Evolutionary conservation across 495 filamentous ascomycete species (phyloP).

Genomic region (Penicillium goetzii): DNA sequence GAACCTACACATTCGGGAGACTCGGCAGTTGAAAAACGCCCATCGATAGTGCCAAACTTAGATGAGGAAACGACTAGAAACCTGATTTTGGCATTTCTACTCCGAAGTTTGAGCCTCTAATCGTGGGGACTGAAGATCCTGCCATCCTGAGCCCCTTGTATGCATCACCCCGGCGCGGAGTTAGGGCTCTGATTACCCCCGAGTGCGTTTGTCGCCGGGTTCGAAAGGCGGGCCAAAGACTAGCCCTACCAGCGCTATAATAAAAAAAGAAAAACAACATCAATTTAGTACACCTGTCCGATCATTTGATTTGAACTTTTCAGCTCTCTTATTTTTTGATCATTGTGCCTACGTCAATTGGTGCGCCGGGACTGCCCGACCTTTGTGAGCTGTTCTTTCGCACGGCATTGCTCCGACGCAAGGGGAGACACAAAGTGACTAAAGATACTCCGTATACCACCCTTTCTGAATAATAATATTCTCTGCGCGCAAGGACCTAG

Average conservation of each 20-base stretch:
- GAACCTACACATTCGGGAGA: not conserved
- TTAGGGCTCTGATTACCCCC: not conserved
- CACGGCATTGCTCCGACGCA: constrained; percentile 34
- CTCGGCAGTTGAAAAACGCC: not conserved
- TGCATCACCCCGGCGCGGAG: not conserved
- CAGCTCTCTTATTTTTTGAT: not conserved
- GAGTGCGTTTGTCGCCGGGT: not conserved
- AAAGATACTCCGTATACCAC: constrained; percentile 19
- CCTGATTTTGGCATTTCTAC: not conserved
- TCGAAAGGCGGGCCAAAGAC: not conserved
- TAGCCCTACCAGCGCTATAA: no score
- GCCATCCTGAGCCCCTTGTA: not conserved
- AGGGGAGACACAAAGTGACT: constrained; percentile 22
- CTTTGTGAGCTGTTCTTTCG: constrained; percentile 21
- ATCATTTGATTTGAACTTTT: no score
- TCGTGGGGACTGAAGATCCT: not conserved
- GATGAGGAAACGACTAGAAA: not conserved
- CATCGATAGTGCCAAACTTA: not conserved
- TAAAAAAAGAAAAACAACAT: no score
- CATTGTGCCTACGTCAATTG: constrained; percentile 12
- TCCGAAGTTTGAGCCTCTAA: not conserved
- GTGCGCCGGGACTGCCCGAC: constrained; percentile 5
- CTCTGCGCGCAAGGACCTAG: constrained; percentile 13
- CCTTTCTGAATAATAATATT: constrained; percentile 10
- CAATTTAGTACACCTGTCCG: not conserved